Evolutionary conservation across 2,329 filamentous ascomycete species (phyloP).

Genomic region (Penicillium crustosum): DNA sequence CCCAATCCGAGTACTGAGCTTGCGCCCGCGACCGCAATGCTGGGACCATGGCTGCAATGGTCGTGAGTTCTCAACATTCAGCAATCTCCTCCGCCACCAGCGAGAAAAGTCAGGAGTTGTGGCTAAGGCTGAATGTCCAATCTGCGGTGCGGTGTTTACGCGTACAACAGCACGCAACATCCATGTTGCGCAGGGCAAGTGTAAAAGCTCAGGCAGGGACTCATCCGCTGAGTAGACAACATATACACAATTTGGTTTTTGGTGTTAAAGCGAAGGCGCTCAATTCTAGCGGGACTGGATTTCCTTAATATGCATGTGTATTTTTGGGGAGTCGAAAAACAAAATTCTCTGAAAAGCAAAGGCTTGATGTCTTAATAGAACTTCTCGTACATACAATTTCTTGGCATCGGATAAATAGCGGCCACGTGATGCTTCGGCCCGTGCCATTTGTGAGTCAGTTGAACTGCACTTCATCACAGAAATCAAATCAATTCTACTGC

Average conservation of each 20-base stretch:
- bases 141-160: conserved; percentile 91
- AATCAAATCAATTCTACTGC: conserved; percentile 2
- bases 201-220: conserved; percentile 60
- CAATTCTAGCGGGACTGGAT: not conserved
- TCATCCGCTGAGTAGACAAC: conserved; percentile 26
- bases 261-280: conserved; percentile 1
- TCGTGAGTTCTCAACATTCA: conserved; percentile 92
- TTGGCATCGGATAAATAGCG: not conserved
- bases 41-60: conserved; percentile 98
- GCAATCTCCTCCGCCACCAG: conserved; percentile 88
- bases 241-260: not conserved
- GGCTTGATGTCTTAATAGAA: not conserved
- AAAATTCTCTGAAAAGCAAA: conserved; percentile 9
- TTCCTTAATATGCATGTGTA: not conserved
- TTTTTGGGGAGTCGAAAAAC: not conserved
- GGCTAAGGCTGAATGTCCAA: conserved; percentile 82
- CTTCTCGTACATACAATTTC: not conserved
- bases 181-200: conserved; percentile 84
- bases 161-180: conserved; percentile 85
- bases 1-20: conserved; percentile 68
- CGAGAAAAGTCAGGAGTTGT: conserved; percentile 92
- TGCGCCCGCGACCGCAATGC: conserved; percentile 88
- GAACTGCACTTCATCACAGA: conserved; percentile 1
- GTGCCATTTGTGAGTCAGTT: conserved; percentile 22
- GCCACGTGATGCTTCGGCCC: conserved; percentile 22